Evolutionary conservation across 352 stramenopile genomes (phyloP).

Genomic region (Thraustochytrium sp.): DNA sequence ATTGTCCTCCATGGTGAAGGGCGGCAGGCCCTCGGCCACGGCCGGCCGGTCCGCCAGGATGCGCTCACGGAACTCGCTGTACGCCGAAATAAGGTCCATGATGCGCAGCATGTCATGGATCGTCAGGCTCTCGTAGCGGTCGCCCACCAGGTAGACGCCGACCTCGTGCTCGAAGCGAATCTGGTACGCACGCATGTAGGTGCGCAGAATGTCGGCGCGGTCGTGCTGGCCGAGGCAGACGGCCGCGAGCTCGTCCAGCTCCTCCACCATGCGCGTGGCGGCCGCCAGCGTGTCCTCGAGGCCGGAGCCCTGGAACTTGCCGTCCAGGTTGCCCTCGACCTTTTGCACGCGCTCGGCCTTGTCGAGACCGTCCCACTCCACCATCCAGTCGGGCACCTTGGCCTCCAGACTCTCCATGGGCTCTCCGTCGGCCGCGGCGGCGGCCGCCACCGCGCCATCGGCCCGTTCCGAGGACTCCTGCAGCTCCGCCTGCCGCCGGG

Average conservation of each 20-base stretch:
- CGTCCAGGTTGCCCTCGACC: background rate
- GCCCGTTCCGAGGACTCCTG: background rate
- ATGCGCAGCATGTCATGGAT: constrained; percentile 42
- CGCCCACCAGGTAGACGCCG: constrained; percentile 13
- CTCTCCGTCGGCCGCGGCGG: background rate
- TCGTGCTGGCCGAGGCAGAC: constrained; percentile 4
- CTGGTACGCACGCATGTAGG: constrained; percentile 20
- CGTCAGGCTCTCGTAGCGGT: constrained; percentile 5
- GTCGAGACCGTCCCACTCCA: background rate
- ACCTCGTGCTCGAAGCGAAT: constrained; percentile 37
- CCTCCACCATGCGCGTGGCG: constrained; percentile 24
- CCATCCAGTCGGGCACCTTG: constrained; percentile 22
- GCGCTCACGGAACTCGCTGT: background rate
- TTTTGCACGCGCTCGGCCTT: constrained; percentile 3
- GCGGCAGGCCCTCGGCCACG: background rate
- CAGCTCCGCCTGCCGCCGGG: background rate
- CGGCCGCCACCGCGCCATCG: background rate
- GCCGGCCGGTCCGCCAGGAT: background rate
- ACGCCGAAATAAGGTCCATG: constrained; percentile 21
- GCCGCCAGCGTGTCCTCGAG: constrained; percentile 21
- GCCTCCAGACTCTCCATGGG: background rate
- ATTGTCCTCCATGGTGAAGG: constrained; percentile 33
- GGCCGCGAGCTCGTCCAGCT: constrained; percentile 24
- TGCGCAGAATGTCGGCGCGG: background rate
- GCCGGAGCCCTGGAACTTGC: background rate